Percentiles rank a stretch among this genome's conserved stretches.
Evolutionary conservation across 208 protist genomes (phyloP).

Genomic region (Trypanosoma theileri): DNA sequence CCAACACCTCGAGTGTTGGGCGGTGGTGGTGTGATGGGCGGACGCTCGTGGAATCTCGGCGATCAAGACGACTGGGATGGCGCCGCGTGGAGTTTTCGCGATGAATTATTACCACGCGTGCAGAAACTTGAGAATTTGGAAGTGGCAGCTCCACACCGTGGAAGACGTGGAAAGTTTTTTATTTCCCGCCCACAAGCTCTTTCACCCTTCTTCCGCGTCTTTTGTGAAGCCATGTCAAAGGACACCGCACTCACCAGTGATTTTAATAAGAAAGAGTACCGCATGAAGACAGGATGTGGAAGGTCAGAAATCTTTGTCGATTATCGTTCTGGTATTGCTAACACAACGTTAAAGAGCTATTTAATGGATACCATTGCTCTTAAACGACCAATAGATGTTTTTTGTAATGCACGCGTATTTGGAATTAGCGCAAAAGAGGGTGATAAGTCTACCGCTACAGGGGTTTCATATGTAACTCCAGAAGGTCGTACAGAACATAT

Average conservation of each 20-base stretch:
- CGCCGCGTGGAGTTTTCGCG: constrained; percentile 65
- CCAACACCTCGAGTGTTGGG: constrained; percentile 75
- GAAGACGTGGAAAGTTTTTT: constrained; percentile 65
- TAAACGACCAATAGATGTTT: constrained; percentile 56
- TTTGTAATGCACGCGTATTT: constrained; percentile 56
- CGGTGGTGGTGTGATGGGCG: constrained; percentile 79
- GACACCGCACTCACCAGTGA: constrained; percentile 69
- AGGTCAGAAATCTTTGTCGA: constrained; percentile 66
- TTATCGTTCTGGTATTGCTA: constrained; percentile 43
- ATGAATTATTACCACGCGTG: constrained; percentile 65
- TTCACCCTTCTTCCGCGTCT: constrained; percentile 67
- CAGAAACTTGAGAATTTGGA: constrained; percentile 67
- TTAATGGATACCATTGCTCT: constrained; percentile 67
- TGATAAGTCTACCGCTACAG: constrained; percentile 34
- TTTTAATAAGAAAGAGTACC: constrained; percentile 65
- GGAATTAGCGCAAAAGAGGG: constrained; percentile 38
- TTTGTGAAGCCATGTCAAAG: constrained; percentile 72
- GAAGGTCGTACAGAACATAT: constrained; percentile 49
- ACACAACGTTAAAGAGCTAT: constrained; percentile 74
- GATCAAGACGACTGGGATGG: constrained; percentile 64
- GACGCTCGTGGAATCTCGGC: constrained; percentile 71
- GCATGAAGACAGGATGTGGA: constrained; percentile 52
- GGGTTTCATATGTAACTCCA: constrained; percentile 44
- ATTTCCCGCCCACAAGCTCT: constrained; percentile 59
- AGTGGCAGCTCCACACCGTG: constrained; percentile 59